phyloP scores from a whole-genome alignment of 2,329 filamentous ascomycete species.

The Fusarium duplospermum region DNA sequence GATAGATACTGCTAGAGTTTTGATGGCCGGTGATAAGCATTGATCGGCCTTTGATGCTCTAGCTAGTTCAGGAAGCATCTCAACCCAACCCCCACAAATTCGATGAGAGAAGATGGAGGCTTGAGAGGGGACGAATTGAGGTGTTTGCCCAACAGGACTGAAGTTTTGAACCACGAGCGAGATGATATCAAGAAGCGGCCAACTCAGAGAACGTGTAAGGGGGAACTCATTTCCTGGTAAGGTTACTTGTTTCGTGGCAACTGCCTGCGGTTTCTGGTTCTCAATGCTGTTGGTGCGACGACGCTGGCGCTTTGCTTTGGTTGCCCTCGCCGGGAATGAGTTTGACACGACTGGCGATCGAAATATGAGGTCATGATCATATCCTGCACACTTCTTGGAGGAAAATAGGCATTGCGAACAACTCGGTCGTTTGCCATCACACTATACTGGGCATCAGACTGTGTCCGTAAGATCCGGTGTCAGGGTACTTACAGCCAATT shows the following conservation, averaged over 20 bases:
- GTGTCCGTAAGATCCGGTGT: neutral
- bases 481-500: constrained; percentile 35
- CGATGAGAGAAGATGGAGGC: constrained; percentile 45
- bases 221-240: neutral
- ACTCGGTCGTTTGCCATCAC: constrained; percentile 40
- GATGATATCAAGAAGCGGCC: constrained; percentile 41
- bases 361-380: constrained; percentile 43
- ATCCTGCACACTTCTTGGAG: constrained; percentile 38
- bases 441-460: constrained; percentile 8
- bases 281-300: neutral
- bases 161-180: constrained; percentile 41
- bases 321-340: neutral
- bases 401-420: constrained; percentile 41
- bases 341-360: neutral
- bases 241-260: neutral
- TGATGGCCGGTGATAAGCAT: constrained; percentile 46
- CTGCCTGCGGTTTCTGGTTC: neutral
- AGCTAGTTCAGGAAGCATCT: constrained; percentile 49
- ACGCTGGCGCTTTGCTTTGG: neutral
- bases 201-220: constrained; percentile 15
- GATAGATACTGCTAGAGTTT: constrained; percentile 49
- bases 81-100: constrained; percentile 56
- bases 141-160: constrained; percentile 9
- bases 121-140: neutral
- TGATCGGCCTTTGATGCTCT: constrained; percentile 24